These are phyloP conservation scores for Tolypocladium paradoxum DNA, from an alignment of 2,329 filamentous ascomycete species.

Conservation along the genomic window DNA sequence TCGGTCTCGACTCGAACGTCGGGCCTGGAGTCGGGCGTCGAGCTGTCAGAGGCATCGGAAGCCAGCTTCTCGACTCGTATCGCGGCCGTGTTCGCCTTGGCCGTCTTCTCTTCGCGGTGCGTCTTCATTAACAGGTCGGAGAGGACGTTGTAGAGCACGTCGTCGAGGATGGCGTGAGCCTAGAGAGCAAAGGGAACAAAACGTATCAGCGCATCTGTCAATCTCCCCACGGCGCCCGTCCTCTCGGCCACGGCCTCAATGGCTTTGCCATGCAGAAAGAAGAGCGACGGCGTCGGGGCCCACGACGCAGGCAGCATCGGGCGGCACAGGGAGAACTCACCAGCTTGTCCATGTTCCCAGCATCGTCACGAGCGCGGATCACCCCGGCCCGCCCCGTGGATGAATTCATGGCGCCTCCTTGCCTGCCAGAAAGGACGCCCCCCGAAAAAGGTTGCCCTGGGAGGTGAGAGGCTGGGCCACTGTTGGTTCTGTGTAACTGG, in stretches of 20 bases:
- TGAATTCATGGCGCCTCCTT: conserved; percentile 24
- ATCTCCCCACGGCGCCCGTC: not conserved
- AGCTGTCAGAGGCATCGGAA: conserved; percentile 41
- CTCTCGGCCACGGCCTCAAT: not conserved
- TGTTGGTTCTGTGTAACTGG: conserved; percentile 3
- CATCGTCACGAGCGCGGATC: conserved; percentile 41
- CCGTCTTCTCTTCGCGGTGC: conserved; percentile 69
- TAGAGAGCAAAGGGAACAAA: conserved; percentile 15
- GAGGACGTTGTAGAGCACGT: conserved; percentile 65
- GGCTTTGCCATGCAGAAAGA: not conserved
- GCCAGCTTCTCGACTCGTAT: conserved; percentile 54
- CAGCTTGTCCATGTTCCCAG: conserved; percentile 44
- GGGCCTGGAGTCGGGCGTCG: conserved; percentile 41
- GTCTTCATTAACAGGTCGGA: conserved; percentile 64
- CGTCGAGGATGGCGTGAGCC: conserved; percentile 60
- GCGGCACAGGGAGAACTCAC: conserved; percentile 31
- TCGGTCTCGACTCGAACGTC: conserved; percentile 52
- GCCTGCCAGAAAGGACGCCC: conserved; percentile 4
- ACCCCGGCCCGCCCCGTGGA: conserved; percentile 45
- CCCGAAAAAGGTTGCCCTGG: conserved; percentile 2
- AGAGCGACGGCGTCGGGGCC: not conserved
- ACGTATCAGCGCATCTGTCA: not conserved
- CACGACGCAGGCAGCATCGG: not conserved
- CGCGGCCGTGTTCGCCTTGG: conserved; percentile 54
- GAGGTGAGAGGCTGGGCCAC: conserved; percentile 1